A percentile compares a stretch with the other conserved stretches of the same genome.
These are phyloP conservation scores for Strobilomyces dryophilus DNA, from an alignment of 768 basidiomycete species.

Conservation along the genomic window DNA sequence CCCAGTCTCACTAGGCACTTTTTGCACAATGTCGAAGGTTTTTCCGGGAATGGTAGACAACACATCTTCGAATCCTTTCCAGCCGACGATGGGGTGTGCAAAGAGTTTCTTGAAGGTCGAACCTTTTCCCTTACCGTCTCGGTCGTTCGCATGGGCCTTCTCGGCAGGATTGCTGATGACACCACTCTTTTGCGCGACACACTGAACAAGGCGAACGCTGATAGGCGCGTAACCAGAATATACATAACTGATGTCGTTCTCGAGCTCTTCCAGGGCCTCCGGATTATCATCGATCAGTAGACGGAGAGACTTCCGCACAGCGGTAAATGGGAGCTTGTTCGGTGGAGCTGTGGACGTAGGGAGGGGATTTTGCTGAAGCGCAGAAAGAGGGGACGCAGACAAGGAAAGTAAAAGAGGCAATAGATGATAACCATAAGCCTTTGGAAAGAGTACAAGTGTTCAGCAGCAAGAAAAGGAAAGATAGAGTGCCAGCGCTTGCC, in stretches of 20 bases:
- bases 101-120: conserved; percentile 51
- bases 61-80: conserved; percentile 97
- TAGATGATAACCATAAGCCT: conserved; percentile 75
- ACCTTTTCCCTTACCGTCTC: conserved; percentile 37
- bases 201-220: conserved; percentile 87
- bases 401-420: conserved; percentile 66
- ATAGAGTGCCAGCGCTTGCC: conserved; percentile 30
- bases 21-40: conserved; percentile 73
- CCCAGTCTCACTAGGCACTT: conserved; percentile 29
- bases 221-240: conserved; percentile 98
- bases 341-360: conserved; percentile 45
- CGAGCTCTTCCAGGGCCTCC: conserved; percentile 73
- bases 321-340: conserved; percentile 65
- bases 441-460: conserved; percentile 14
- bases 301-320: conserved; percentile 78
- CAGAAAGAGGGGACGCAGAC: conserved; percentile 59
- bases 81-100: conserved; percentile 91
- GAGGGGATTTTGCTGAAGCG: conserved; percentile 65
- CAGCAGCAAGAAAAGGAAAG: background rate
- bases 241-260: conserved; percentile 93
- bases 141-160: conserved; percentile 41
- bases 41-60: conserved; percentile 78
- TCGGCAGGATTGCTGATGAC: conserved; percentile 77
- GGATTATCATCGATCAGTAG: conserved; percentile 87
- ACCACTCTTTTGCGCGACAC: conserved; percentile 86